Evolutionary conservation across 2,329 filamentous ascomycete species (phyloP).

Genomic region (Stylonectria norvegica): DNA sequence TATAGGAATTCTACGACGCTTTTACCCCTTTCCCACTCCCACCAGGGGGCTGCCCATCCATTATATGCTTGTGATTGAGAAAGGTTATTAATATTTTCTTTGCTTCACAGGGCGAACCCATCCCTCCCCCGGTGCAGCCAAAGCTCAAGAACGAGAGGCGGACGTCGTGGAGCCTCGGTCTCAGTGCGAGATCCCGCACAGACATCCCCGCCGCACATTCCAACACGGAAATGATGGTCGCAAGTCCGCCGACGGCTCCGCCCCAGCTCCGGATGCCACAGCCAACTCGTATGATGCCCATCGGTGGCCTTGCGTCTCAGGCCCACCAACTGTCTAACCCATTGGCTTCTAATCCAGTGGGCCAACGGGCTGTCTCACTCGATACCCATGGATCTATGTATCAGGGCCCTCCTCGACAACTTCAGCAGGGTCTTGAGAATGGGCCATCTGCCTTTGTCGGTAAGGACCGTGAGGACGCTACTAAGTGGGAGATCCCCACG

Average conservation of each 20-base stretch:
- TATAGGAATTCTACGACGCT: constrained; percentile 41
- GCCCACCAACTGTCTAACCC: too few relatives aligned
- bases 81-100: constrained; percentile 35
- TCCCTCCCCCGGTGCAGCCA: constrained; percentile 33
- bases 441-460: constrained; percentile 9
- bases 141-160: constrained; percentile 39
- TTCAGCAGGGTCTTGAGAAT: neutral
- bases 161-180: constrained; percentile 43
- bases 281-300: constrained; percentile 17
- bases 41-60: constrained; percentile 27
- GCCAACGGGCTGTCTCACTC: constrained; percentile 12
- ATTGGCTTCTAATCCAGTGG: too few relatives aligned
- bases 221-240: constrained; percentile 17
- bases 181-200: constrained; percentile 32
- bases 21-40: constrained; percentile 27
- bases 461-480: constrained; percentile 17
- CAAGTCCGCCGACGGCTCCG: constrained; percentile 16
- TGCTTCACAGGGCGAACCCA: constrained; percentile 36
- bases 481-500: constrained; percentile 21
- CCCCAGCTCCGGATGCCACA: neutral
- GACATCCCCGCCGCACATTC: constrained; percentile 21
- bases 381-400: constrained; percentile 10
- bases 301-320: constrained; percentile 17
- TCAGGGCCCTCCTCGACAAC: neutral
- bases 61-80: constrained; percentile 27